A percentile compares a stretch with the other conserved stretches of the same genome.
Evolutionary conservation across 495 filamentous ascomycete species (phyloP).

Genomic region (Xylaria palmicola): DNA sequence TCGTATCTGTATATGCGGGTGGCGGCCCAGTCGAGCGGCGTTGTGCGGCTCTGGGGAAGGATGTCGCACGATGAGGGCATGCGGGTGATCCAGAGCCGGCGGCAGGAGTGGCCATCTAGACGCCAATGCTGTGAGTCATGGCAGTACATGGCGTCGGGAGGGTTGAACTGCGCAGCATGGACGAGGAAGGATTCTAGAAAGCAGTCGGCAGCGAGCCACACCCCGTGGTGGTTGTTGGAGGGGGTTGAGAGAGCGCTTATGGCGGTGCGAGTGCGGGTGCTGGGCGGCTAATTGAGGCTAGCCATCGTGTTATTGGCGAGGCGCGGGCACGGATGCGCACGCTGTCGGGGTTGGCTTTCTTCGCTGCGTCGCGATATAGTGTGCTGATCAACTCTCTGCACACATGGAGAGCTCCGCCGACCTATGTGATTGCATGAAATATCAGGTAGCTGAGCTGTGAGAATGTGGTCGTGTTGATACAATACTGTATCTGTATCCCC

Average conservation of each 20-base stretch:
- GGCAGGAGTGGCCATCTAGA: background rate
- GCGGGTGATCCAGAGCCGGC: slow-evolving; percentile 1
- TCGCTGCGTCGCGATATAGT: no score
- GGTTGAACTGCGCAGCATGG: slow-evolving; percentile 17
- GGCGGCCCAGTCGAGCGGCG: slow-evolving; percentile 9
- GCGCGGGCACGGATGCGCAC: no score
- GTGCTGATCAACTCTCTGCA: background rate
- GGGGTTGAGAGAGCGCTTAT: slow-evolving; percentile 26
- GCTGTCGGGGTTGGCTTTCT: no score
- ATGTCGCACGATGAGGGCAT: background rate
- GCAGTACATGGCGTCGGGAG: slow-evolving; percentile 13
- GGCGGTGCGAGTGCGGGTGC: slow-evolving; percentile 6
- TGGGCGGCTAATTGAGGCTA: slow-evolving; percentile 29
- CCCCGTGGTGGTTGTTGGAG: background rate
- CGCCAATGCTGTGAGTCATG: slow-evolving; percentile 6
- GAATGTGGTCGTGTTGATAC: no score
- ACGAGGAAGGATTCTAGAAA: slow-evolving; percentile 30
- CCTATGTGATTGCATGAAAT: no score
- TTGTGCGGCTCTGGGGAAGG: slow-evolving; percentile 11
- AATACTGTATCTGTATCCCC: no score
- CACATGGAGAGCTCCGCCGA: background rate
- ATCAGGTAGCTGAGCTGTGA: no score
- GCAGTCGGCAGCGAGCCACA: slow-evolving; percentile 12
- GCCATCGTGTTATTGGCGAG: slow-evolving; percentile 7
- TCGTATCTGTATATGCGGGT: background rate